Evolutionary conservation across 2,329 filamentous ascomycete species (phyloP).

Genomic region (Pseudopyrenochaeta lycopersici): DNA sequence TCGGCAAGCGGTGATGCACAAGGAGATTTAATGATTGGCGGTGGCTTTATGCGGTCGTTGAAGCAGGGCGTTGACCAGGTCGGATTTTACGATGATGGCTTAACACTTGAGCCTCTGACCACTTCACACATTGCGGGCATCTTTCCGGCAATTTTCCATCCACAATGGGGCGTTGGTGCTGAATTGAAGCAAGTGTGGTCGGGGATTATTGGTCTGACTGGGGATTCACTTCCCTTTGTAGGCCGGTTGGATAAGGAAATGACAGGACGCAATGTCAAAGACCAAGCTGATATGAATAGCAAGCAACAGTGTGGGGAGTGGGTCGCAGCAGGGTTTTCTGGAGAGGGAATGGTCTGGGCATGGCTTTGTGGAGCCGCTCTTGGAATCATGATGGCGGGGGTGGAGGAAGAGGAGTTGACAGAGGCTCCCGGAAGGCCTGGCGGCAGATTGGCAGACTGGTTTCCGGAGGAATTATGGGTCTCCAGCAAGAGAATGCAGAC

Average conservation of each 20-base stretch:
- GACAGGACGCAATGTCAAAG: constrained; percentile 6
- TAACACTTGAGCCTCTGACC: constrained; percentile 6
- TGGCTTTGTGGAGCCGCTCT: constrained; percentile 23
- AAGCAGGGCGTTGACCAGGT: constrained; percentile 20
- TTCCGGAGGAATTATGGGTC: too few species aligned
- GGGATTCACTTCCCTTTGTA: constrained; percentile 61
- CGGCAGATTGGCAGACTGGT: constrained; percentile 1
- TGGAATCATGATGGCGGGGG: constrained; percentile 24
- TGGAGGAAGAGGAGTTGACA: constrained; percentile 6
- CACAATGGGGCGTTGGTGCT: constrained; percentile 16
- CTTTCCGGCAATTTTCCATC: constrained; percentile 14
- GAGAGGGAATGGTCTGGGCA: constrained; percentile 26
- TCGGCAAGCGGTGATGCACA: constrained; percentile 1
- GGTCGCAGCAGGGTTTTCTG: constrained; percentile 23
- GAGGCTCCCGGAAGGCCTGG: constrained; percentile 4
- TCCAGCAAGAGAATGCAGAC: too few species aligned
- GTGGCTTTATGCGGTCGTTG: constrained; percentile 22
- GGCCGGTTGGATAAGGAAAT: constrained; percentile 53
- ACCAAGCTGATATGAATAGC: constrained; percentile 9
- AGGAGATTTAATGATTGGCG: constrained; percentile 20
- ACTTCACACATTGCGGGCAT: constrained; percentile 13
- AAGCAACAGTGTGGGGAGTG: constrained; percentile 45
- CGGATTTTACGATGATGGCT: constrained; percentile 18
- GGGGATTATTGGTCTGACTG: constrained; percentile 59
- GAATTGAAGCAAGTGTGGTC: constrained; percentile 58